phyloP scores from a whole-genome alignment of 192 early-diverging fungal genomes.

The Rhizophagus sp. region DNA sequence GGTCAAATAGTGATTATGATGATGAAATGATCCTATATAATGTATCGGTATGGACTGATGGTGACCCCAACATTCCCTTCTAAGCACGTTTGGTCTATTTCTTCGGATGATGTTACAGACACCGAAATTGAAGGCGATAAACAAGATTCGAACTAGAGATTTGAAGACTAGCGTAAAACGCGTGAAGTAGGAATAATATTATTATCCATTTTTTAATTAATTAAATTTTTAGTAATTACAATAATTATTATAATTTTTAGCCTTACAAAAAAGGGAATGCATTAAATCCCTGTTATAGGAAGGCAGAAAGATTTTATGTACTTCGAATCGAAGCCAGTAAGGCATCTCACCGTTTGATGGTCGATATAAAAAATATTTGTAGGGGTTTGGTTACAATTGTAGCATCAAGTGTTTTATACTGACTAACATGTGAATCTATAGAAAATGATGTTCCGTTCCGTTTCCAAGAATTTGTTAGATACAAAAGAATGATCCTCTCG shows the following conservation, averaged over 20 bases:
- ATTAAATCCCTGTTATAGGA: constrained; percentile 83
- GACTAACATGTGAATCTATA: constrained; percentile 65
- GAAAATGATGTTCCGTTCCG: constrained; percentile 57
- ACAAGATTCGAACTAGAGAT: constrained; percentile 83
- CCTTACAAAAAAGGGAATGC: constrained; percentile 86
- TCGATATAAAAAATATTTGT: constrained; percentile 68
- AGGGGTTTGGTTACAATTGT: constrained; percentile 85
- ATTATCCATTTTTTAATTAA: not conserved
- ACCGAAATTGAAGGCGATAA: constrained; percentile 71
- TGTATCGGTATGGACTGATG: too few relatives aligned
- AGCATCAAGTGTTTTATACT: constrained; percentile 73
- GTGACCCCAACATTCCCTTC: too few relatives aligned
- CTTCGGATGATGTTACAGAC: constrained; percentile 58
- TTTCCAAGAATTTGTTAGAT: constrained; percentile 66
- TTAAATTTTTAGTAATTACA: not conserved
- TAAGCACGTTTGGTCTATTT: constrained; percentile 76
- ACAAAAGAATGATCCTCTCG: constrained; percentile 40
- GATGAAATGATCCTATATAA: too few relatives aligned
- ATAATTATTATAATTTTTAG: not conserved
- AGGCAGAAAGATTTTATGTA: constrained; percentile 82
- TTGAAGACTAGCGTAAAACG: constrained; percentile 92
- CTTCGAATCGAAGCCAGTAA: constrained; percentile 82
- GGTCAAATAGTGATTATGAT: too few relatives aligned
- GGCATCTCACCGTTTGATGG: constrained; percentile 80
- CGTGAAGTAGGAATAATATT: constrained; percentile 67